These are phyloP conservation scores for Aegilops sharonensis DNA, from an alignment of 176 grass and related monocot genomes.

Conservation along the genomic window DNA sequence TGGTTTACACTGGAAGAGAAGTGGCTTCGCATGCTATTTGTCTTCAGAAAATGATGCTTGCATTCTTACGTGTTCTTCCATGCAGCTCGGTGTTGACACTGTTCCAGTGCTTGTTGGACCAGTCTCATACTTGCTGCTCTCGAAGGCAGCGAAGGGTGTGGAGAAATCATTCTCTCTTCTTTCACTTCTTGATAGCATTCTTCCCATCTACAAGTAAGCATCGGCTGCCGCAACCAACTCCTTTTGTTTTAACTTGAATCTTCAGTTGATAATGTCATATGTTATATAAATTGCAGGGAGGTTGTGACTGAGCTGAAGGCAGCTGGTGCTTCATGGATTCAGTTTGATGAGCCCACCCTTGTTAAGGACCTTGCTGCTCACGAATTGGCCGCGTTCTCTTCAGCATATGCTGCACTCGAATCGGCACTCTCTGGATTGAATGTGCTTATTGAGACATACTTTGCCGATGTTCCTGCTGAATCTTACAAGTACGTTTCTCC, in stretches of 20 bases:
- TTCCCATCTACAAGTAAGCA: slow-evolving; percentile 91
- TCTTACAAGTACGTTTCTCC: slow-evolving; percentile 72
- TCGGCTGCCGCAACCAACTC: not conserved
- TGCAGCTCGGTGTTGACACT: slow-evolving; percentile 82
- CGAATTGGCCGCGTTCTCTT: slow-evolving; percentile 74
- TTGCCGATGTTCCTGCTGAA: slow-evolving; percentile 87
- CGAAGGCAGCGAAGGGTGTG: slow-evolving; percentile 93
- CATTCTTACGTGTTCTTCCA: slow-evolving; percentile 12
- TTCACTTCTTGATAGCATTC: slow-evolving; percentile 70
- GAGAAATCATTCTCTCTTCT: slow-evolving; percentile 92
- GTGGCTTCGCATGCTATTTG: slow-evolving; percentile 14
- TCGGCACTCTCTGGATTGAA: slow-evolving; percentile 72
- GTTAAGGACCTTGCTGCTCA: slow-evolving; percentile 79
- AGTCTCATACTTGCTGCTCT: slow-evolving; percentile 90
- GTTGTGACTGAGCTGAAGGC: slow-evolving; percentile 86
- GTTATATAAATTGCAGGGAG: slow-evolving; percentile 58
- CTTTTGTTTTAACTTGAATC: not conserved
- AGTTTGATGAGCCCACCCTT: slow-evolving; percentile 96
- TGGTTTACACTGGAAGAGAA: too few species aligned
- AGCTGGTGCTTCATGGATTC: slow-evolving; percentile 92
- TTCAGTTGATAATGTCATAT: slow-evolving; percentile 32
- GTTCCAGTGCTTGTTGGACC: slow-evolving; percentile 92
- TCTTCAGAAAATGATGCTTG: not conserved
- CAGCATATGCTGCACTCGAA: slow-evolving; percentile 65
- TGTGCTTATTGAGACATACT: slow-evolving; percentile 96